Evolutionary conservation across 805 yeast genomes (phyloP), one percentile per base, ranked within the genome.

Genomic region (Schwanniomyces sp.): DNA sequence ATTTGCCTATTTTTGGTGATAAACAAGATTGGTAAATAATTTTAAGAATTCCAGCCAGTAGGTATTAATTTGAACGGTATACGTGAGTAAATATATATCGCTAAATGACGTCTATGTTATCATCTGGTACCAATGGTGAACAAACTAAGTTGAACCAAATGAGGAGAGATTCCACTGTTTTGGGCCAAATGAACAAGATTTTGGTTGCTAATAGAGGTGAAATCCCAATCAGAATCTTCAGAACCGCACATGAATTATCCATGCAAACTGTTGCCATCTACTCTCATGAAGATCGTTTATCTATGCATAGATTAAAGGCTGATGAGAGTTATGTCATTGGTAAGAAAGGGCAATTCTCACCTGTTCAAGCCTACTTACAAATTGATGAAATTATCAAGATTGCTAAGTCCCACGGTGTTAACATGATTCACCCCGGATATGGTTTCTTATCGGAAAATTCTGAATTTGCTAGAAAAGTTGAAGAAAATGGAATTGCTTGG

Each of bases 221-320:
- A 68, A 86, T 86, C 58, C 92, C 92, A 39, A 85, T 86, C 62
- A 74, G 94, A 72, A 91, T 92, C 66, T 92, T 92, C 73, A 82
- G 99, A 73, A 86, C 97, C 32, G 99, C 99, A 51, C 99, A 94
- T 72, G 99, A 92, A 71, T 78, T 92, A 62, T 87, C 96, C 18
- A 89, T 94, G 96, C 91, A 88, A 63, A 91, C 99, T 0, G 97
- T 94, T 37, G 99, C 98, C 40, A 86, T 92, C 63, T 92, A 91
- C 70, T 91, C 97, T 30, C 96, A 92, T 66, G 97, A 94, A 72
- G 99, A 92, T 69, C 78, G 96, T 52, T 77, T 92, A 60, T 86
- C 96, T 10, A 89, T 91, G 91, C 98, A 94, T 74, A 79, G 97
- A 62, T 76, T 92, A 64, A 94, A 90, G 72, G 94, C 96, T 11